Base-by-base conservation (phyloP, 2,329 filamentous ascomycete genomes). In the Fusarium sp. region DNA sequence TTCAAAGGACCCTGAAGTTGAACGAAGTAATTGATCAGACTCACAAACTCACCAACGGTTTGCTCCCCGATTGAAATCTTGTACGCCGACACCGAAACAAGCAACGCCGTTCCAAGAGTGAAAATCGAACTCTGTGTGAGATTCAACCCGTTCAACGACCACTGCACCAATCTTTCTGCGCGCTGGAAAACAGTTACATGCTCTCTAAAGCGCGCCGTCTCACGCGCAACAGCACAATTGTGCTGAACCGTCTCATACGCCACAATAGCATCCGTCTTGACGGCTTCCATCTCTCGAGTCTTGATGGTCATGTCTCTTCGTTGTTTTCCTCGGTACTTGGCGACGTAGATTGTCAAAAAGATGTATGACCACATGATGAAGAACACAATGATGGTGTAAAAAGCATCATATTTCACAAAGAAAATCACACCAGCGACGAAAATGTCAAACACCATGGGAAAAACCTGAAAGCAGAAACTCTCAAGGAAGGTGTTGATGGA, bases 101-200 rank as follows among this genome's bases (percentile, higher is more conserved):
- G 87, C n/a, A 90, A 79, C 22, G 90, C 86, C 8, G 90, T 85
- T 15, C 89, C 89, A 8, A 90, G 73, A 76, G 89, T 89, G 75
- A 91, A 91, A n/a, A 91, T 87, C 59, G 89, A 86, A 78, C 89
- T 91, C 72, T 91, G 89, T 0, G 87, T 87, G 17, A 90, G 86
- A 75, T 91, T 91, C 79, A 91, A 87, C 12, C 87, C 81, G 74
- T 80, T 75, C n/a, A 79, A 65, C 11, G 75, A 74, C 76, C 76
- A 72, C 36, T 79, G 71, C 10, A 79, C 74, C 32, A 80, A 51
- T 38, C 77, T 61, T 36, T 81, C 74, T 3, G 75, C 74, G 15
- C 82, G 83, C 70, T 91, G 89, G 75, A 87, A 91, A 17, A 78
- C 54, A 24, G 73, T 42, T 1, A 91, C 89, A 18, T 89, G 87